Evolutionary conservation across 2,329 filamentous ascomycete genomes (phyloP), one percentile per base, ranked within the genome.

Genomic region (Verticillium longisporum): DNA sequence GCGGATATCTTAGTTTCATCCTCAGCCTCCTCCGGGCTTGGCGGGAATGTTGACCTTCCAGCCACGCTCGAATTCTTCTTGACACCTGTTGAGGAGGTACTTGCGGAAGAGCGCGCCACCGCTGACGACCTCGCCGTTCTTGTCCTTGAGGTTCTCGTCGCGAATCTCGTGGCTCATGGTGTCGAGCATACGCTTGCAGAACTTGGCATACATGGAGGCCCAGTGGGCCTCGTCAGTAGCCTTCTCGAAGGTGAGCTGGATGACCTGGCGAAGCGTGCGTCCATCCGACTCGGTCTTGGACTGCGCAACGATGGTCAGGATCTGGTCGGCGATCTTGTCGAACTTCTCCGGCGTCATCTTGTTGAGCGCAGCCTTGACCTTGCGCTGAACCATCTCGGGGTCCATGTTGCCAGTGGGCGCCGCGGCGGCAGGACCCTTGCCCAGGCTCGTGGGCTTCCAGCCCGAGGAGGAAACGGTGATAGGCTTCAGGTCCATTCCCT

Each of bases 261-360:
- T 99, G 71, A 99, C 94, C 77, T 99, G 95, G 69, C 95, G 90
- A 58, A 99, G 84, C 7, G 95, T 98, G 62, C 94, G 91, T 55
- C 95, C 95, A 70, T 99, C 95, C 26, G 86, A 85, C 78, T 99
- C 95, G 69, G 96, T 90, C 83, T 97, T 97, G 60, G 94, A 98
- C 74, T 99, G 95, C 26, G 87, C 90, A 33, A 94, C 92, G 73
- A 99, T 99, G 60, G 87, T 83, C 34, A 99, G 84, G 64, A 99
- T 97, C 75, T 97, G 92, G 64, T 93, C 90, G 6, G 95, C 87
- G 68, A 99, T 97, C 79, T 89, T 92, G 73, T 97, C 93, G 70
- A 99, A 99, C 73, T 98, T 99, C 79, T 99, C 95, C 0, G 95
- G 95, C 0, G 95, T 98, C 95, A 99, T 98, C 89, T 99, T 99